A percentile compares a stretch with the other conserved stretches of the same genome.
phyloP scores from a whole-genome alignment of 2,329 filamentous ascomycete species.

The Podosphaera aphanis region DNA sequence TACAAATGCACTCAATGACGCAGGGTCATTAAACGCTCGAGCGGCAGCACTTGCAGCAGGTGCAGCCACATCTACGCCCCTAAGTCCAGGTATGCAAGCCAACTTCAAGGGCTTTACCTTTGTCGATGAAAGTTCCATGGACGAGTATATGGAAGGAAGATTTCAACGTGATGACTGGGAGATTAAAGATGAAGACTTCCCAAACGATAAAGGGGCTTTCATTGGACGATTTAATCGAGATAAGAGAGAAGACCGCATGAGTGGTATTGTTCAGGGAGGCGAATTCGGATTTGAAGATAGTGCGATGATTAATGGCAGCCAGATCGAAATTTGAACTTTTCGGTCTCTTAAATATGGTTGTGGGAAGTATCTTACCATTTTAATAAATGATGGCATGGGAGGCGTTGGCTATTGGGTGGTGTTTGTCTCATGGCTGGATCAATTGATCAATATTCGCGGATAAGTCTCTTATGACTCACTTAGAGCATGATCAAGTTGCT shows the following conservation, averaged over 20 bases:
- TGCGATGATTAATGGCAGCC: conserved; percentile 35
- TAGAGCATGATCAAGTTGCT: neutral
- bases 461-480: neutral
- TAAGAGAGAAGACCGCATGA: conserved; percentile 30
- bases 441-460: neutral
- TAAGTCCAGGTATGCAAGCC: conserved; percentile 87
- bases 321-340: conserved; percentile 35
- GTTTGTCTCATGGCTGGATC: conserved; percentile 1
- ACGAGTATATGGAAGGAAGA: conserved; percentile 50
- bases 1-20: conserved; percentile 74
- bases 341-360: conserved; percentile 1
- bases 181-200: conserved; percentile 30
- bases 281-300: conserved; percentile 25
- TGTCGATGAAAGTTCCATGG: conserved; percentile 89
- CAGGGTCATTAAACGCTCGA: conserved; percentile 71
- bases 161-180: conserved; percentile 2
- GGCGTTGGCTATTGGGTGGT: conserved; percentile 1
- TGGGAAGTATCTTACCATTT: neutral
- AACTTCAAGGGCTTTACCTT: conserved; percentile 98
- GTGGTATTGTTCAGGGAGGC: conserved; percentile 33
- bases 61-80: conserved; percentile 69
- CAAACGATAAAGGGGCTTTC: conserved; percentile 33
- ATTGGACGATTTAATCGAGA: conserved; percentile 1
- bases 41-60: conserved; percentile 69
- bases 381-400: neutral